These are phyloP conservation scores for Daedaleopsis sinensis DNA, from an alignment of 768 basidiomycete genomes.

Conservation along the genomic window DNA sequence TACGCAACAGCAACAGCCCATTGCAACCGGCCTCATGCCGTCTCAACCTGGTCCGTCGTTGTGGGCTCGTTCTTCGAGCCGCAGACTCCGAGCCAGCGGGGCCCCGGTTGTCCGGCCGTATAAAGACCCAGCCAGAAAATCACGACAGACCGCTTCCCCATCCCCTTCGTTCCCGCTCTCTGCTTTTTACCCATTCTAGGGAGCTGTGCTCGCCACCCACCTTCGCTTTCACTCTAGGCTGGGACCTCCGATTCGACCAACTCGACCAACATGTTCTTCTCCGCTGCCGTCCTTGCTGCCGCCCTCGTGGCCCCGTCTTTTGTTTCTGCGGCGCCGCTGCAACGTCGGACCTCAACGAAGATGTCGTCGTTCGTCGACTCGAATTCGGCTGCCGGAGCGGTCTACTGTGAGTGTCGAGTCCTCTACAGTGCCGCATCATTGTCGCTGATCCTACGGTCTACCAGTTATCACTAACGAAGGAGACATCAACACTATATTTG, in stretches of 20 bases:
- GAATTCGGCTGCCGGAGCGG: constrained; percentile 11
- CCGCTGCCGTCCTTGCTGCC: constrained; percentile 7
- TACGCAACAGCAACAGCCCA: too few species aligned
- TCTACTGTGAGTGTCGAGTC: constrained; percentile 10
- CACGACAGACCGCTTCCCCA: constrained; percentile 6
- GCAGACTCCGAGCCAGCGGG: too few species aligned
- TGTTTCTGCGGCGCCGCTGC: constrained; percentile 11
- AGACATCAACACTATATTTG: constrained; percentile 45
- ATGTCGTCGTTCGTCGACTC: constrained; percentile 7
- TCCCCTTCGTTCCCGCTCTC: constrained; percentile 5
- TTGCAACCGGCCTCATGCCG: too few species aligned
- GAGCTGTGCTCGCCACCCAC: constrained; percentile 17
- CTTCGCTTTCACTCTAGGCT: neutral
- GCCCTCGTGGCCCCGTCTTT: constrained; percentile 9
- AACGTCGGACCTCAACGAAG: constrained; percentile 10
- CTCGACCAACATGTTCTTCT: constrained; percentile 13
- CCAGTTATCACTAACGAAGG: constrained; percentile 56
- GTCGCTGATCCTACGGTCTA: neutral
- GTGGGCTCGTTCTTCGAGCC: too few species aligned
- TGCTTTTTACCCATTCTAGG: neutral
- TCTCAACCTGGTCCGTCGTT: too few species aligned
- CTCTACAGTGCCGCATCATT: neutral
- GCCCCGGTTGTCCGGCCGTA: too few species aligned
- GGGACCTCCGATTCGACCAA: neutral
- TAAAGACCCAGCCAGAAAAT: too few species aligned